Evolutionary conservation across 1,284 basidiomycete species (phyloP).

Genomic region (Lentinus polychrous): DNA sequence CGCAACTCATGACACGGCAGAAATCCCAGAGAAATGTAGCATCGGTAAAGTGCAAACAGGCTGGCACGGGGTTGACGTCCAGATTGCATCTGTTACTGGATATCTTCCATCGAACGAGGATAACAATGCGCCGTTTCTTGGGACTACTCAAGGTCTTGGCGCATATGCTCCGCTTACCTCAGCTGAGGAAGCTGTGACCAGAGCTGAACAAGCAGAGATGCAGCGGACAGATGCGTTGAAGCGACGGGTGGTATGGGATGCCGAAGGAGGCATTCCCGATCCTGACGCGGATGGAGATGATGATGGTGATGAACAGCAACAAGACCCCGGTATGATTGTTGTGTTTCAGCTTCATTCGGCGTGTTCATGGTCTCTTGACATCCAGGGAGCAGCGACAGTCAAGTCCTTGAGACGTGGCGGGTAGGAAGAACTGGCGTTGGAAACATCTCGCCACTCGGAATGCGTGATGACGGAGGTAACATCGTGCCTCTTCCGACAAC

Average conservation of each 20-base stretch:
- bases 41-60: slow-evolving; percentile 63
- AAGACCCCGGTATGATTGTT: background rate
- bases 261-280: slow-evolving; percentile 25
- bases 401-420: slow-evolving; percentile 10
- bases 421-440: slow-evolving; percentile 14
- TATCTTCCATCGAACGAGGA: slow-evolving; percentile 64
- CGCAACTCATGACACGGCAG: slow-evolving; percentile 61
- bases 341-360: background rate
- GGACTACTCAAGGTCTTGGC: slow-evolving; percentile 32
- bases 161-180: slow-evolving; percentile 37
- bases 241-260: slow-evolving; percentile 42
- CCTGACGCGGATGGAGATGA: slow-evolving; percentile 20
- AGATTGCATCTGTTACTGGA: slow-evolving; percentile 62
- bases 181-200: slow-evolving; percentile 44
- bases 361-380: background rate
- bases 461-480: slow-evolving; percentile 25
- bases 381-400: slow-evolving; percentile 4
- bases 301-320: slow-evolving; percentile 2
- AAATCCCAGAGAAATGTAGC: slow-evolving; percentile 63
- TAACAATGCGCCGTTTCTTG: slow-evolving; percentile 50
- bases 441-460: slow-evolving; percentile 23
- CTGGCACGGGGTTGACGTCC: slow-evolving; percentile 65
- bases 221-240: slow-evolving; percentile 40
- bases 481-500: slow-evolving; percentile 19
- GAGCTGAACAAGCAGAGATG: slow-evolving; percentile 46